Percentiles rank a stretch among this genome's conserved stretches.
These are phyloP conservation scores for Eudorina sp. DNA, from an alignment of 139 green algal species.

Conservation along the genomic window DNA sequence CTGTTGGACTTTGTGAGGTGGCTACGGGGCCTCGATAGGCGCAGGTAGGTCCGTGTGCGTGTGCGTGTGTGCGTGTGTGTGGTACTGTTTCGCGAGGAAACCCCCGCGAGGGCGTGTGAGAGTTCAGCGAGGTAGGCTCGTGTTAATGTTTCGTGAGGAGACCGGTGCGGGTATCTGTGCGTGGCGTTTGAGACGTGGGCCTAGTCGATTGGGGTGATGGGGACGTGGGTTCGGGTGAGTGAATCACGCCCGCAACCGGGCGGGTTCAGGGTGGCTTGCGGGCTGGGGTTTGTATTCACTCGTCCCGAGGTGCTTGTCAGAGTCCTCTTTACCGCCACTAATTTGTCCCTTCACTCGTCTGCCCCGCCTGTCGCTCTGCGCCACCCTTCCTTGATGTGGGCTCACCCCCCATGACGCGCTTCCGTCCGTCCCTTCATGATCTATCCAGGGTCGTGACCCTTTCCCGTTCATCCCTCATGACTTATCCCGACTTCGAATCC, in stretches of 20 bases:
- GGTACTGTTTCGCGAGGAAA: no score
- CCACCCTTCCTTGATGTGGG: neutral
- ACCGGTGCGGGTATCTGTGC: neutral
- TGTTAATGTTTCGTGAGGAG: no score
- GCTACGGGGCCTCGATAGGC: neutral
- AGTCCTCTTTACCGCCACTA: neutral
- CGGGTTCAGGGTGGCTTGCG: neutral
- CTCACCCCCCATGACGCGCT: no score
- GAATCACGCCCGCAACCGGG: no score
- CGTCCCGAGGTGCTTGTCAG: neutral
- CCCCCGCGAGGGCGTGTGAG: no score
- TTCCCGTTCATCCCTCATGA: neutral
- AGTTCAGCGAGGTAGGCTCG: no score
- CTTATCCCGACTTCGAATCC: neutral
- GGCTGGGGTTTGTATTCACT: neutral
- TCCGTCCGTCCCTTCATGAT: no score
- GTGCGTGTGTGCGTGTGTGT: neutral
- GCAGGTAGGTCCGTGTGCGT: no score
- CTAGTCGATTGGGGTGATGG: no score
- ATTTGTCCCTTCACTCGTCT: neutral
- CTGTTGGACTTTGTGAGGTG: constrained; percentile 8
- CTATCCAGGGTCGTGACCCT: no score
- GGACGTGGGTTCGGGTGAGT: no score
- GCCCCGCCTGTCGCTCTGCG: neutral
- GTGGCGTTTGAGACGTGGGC: neutral